Conservation (phyloP, 2,329 filamentous ascomycete genomes). For the Trichoderma oligosporum region DNA sequence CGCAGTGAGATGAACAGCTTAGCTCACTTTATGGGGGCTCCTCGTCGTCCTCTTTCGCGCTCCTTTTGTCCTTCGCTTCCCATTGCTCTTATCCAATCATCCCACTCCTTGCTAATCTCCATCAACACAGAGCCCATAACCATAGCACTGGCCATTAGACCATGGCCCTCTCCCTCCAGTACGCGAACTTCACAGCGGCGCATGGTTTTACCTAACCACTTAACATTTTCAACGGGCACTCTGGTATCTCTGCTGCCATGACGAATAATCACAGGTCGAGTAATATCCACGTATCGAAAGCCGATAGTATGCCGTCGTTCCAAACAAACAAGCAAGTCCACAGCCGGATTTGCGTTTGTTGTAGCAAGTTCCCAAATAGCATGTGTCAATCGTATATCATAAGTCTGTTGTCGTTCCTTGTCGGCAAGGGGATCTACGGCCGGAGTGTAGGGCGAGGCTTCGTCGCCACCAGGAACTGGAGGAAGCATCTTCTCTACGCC, state of each 20-base stretch:
- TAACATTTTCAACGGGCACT: constrained; percentile 91
- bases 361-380: constrained; percentile 94
- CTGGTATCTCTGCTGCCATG: constrained; percentile 87
- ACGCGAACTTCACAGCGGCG: constrained; percentile 86
- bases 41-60: constrained; percentile 31
- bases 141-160: constrained; percentile 86
- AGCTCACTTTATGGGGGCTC: constrained; percentile 25
- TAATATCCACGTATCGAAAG: constrained; percentile 96
- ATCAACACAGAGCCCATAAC: constrained; percentile 95
- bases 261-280: constrained; percentile 84
- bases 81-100: constrained; percentile 71
- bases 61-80: constrained; percentile 38
- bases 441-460: constrained; percentile 43
- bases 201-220: constrained; percentile 94
- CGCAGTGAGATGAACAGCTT: background rate
- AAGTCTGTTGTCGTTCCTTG: constrained; percentile 68
- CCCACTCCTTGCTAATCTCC: constrained; percentile 93
- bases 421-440: constrained; percentile 62
- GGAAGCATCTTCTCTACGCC: constrained; percentile 48
- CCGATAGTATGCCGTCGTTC: constrained; percentile 89
- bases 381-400: constrained; percentile 82
- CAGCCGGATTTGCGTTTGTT: constrained; percentile 85
- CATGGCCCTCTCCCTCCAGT: constrained; percentile 87
- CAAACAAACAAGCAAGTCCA: constrained; percentile 87
- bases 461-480: constrained; percentile 25